Conservation (phyloP, 2,329 filamentous ascomycete species). For the Cladosporium sp. region DNA sequence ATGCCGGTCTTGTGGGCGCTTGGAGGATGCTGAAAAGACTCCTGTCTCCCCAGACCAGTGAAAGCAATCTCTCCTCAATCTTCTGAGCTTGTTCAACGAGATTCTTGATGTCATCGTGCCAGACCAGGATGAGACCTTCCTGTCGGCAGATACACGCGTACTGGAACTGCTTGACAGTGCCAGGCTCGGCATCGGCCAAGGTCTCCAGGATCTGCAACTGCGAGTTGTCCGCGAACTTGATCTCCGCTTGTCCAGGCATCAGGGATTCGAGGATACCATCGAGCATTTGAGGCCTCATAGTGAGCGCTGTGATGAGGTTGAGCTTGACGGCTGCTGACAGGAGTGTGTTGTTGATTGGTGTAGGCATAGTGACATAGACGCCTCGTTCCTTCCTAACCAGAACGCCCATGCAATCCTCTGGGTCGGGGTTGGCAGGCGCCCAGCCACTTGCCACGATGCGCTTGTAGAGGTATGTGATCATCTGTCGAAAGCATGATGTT, state of each 20-base stretch:
- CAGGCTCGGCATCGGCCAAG: neutral
- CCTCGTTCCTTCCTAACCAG: slow-evolving; percentile 10
- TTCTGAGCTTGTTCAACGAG: slow-evolving; percentile 8
- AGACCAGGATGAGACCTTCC: slow-evolving; percentile 10
- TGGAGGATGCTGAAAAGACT: slow-evolving; percentile 10
- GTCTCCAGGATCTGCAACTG: slow-evolving; percentile 10
- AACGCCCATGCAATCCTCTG: slow-evolving; percentile 14
- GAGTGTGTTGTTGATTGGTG: slow-evolving; percentile 11
- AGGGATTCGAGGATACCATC: slow-evolving; percentile 6
- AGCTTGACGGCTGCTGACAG: slow-evolving; percentile 4
- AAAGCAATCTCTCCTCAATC: slow-evolving; percentile 12
- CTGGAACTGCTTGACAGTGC: slow-evolving; percentile 15
- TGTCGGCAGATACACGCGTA: slow-evolving; percentile 12
- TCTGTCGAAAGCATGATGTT: neutral
- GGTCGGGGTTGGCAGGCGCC: slow-evolving; percentile 6
- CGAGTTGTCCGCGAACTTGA: slow-evolving; percentile 7
- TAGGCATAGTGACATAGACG: slow-evolving; percentile 3
- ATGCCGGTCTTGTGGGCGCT: slow-evolving; percentile 2
- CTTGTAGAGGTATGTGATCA: slow-evolving; percentile 16
- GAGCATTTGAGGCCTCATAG: slow-evolving; percentile 15
- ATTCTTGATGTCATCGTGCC: slow-evolving; percentile 12
- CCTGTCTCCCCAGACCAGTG: slow-evolving; percentile 5
- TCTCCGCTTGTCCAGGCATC: slow-evolving; percentile 1
- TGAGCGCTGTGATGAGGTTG: slow-evolving; percentile 11
- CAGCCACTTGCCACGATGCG: slow-evolving; percentile 6